Evolutionary conservation across 2,329 filamentous ascomycete genomes (phyloP), one percentile per base, ranked within the genome.

Genomic region (Trichoderma oligosporum): DNA sequence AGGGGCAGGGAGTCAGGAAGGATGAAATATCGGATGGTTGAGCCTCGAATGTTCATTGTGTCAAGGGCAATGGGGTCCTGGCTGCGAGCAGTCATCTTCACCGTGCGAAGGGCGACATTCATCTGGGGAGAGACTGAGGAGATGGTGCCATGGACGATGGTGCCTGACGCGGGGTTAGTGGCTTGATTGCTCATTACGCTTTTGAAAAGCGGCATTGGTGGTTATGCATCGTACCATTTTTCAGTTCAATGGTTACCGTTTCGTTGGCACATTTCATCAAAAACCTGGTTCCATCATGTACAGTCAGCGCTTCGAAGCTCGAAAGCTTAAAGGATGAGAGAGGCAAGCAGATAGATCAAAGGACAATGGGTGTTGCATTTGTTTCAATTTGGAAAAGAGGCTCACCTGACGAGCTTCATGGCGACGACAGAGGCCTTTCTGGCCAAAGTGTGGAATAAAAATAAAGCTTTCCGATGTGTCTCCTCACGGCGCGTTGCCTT

Each of bases 241-340:
- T 99, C 66, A 99, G 82, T 76, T 99, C 94, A 74, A 99, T 89
- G 42, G 93, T 97, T 68, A 97, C 94, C 68, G 94, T 96, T 80
- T 99, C 94, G 76, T 97, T 97, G 75, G 89, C 86, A 76, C 93
- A 97, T 82, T 99, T 99, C 93, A 97, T 97, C 67, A 99, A 81
- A 75, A 99, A 99, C 74, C 94, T 97, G 74, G 24, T n/a, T n/a
- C 59, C 61, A 54, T 62, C 60, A 49, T 12, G 39, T 29, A 58
- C 42, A 52, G 65, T 70, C 63, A 70, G 68, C 61, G 55, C 42
- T 54, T 46, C 20, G 33, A 56, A 62, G 57, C 61, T 62, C 60
- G 44, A 61, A 45, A 49, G 63, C 60, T 36, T 46, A 49, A 20
- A 7, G 27, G 6, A 22, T 12, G 16, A 24, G n/a, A 36, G 25